Evolutionary conservation across 257 asterid species (phyloP), one percentile per base, ranked within the genome.

Genomic region (Vinca minor): DNA sequence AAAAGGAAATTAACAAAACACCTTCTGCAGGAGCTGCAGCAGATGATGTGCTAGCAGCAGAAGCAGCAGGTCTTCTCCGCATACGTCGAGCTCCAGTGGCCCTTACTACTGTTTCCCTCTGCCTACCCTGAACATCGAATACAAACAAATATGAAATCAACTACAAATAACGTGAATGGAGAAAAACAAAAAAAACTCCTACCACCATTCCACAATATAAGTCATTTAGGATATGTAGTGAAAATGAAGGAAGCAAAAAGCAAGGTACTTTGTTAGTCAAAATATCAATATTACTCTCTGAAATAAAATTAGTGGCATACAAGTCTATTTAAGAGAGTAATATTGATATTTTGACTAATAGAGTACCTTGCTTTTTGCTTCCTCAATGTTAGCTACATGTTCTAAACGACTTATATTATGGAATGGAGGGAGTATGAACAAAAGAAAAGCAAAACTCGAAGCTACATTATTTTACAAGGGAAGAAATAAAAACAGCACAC

Each of bases 1-100:
- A 1, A 53, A 53, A 53, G 0, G n/a, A 25, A 26, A 26, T 26
- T 13, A 7, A 11, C 32, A 21, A 12, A 15, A 61, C 55, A 90
- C 97, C 97, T 78, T 91, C 92, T 38, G 65, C 79, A 55, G 78
- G 63, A 15, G 85, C 88, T 2, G 87, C 79, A 32, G 96, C 85
- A 10, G 88, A 77, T 28, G 98, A 91, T 59, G 98, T 69, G 78
- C 98, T 82, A 68, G 92, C 91, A 71, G 80, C 82, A 72, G 95
- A 73, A 70, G 93, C 77, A 72, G 84, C 89, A 3, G 85, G 78
- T 64, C 90, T 69, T 76, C 98, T 77, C 64, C 98, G 85, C 74
- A 94, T 94, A 83, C 92, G 85, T 29, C 94, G 82, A 65, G 78
- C 73, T 31, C 73, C 79, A 71, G 79, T 62, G 32, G 74, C 89